Conservation (phyloP, 2,329 filamentous ascomycete species). For the Exserohilum rostratum region DNA sequence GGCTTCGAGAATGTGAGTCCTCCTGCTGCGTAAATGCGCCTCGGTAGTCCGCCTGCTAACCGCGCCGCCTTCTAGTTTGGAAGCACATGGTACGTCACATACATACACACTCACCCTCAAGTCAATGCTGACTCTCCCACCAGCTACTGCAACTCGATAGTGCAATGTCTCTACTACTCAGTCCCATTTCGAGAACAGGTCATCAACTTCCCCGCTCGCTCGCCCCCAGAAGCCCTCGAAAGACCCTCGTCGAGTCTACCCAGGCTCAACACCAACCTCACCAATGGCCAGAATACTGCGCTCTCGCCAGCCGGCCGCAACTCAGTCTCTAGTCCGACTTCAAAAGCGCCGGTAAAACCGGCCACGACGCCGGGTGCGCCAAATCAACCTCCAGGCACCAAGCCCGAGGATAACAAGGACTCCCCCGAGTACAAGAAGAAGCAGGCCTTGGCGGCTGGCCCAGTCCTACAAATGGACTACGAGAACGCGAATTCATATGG, state of each 20-base stretch:
- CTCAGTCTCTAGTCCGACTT: conserved; percentile 42
- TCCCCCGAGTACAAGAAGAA: conserved; percentile 99
- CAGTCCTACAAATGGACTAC: conserved; percentile 81
- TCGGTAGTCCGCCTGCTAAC: conserved; percentile 29
- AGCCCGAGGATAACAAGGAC: conserved; percentile 91
- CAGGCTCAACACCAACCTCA: conserved; percentile 49
- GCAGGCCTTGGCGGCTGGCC: conserved; percentile 84
- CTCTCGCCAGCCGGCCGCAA: conserved; percentile 63
- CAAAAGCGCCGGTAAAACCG: conserved; percentile 44
- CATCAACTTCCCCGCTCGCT: conserved; percentile 82
- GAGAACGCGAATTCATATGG: conserved; percentile 82
- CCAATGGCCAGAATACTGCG: conserved; percentile 47
- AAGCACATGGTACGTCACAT: conserved; percentile 83
- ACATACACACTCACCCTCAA: conserved; percentile 6
- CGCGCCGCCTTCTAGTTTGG: conserved; percentile 70
- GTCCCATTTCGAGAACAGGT: conserved; percentile 92
- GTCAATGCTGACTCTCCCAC: conserved; percentile 14
- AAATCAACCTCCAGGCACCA: conserved; percentile 62
- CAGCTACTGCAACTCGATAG: conserved; percentile 98
- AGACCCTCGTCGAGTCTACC: conserved; percentile 58
- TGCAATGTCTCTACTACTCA: conserved; percentile 96
- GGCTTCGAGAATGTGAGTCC: conserved; percentile 91
- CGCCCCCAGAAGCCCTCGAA: conserved; percentile 69
- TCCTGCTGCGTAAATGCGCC: conserved; percentile 8
- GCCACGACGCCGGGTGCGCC: conserved; percentile 56